Conservation (phyloP, 805 yeast species). For the Teunomyces kruisii region DNA sequence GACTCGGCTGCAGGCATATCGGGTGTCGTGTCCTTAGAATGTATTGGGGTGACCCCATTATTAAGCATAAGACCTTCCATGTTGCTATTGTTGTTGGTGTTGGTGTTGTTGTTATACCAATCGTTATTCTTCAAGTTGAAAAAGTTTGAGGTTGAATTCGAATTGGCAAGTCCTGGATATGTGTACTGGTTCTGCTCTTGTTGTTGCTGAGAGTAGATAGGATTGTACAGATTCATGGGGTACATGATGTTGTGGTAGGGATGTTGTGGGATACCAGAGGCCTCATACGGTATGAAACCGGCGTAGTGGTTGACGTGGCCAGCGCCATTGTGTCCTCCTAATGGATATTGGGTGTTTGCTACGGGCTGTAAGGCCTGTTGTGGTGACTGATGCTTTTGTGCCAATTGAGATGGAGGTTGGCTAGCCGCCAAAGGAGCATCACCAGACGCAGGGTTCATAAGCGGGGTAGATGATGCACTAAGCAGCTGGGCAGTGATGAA, state of each 20-base stretch:
- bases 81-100: neutral
- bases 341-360: slow-evolving; percentile 1
- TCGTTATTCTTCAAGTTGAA: slow-evolving; percentile 1
- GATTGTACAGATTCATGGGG: slow-evolving; percentile 1
- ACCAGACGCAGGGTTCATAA: neutral
- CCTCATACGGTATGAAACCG: slow-evolving; percentile 19
- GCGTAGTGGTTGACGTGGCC: slow-evolving; percentile 29
- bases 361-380: slow-evolving; percentile 4
- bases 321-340: neutral
- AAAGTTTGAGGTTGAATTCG: slow-evolving; percentile 7
- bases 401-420: slow-evolving; percentile 3
- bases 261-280: neutral
- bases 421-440: neutral
- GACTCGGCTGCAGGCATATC: slow-evolving; percentile 3
- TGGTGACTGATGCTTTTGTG: slow-evolving; percentile 5
- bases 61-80: neutral
- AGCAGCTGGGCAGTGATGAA: slow-evolving; percentile 9
- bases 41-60: neutral
- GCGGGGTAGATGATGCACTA: neutral
- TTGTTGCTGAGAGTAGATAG: slow-evolving; percentile 5
- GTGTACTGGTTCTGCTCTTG: slow-evolving; percentile 5
- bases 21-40: neutral
- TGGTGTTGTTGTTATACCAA: neutral
- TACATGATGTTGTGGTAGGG: slow-evolving; percentile 3
- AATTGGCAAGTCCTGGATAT: slow-evolving; percentile 6